Conservation (phyloP, 768 basidiomycete species). For the Termitomyces sp. region DNA sequence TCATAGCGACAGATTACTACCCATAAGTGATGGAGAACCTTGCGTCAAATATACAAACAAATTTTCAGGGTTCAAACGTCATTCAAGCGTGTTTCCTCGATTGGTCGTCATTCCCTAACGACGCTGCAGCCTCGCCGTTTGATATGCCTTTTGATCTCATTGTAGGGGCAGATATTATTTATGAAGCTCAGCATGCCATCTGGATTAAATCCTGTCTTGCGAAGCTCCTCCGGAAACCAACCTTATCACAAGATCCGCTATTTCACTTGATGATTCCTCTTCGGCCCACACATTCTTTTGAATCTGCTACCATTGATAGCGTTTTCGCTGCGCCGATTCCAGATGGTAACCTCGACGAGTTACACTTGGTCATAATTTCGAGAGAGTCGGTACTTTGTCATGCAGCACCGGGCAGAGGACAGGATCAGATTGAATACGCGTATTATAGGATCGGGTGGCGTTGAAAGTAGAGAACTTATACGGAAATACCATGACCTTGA, state of each 20-base stretch:
- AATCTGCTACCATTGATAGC: slow-evolving; percentile 53
- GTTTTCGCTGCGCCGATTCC: slow-evolving; percentile 35
- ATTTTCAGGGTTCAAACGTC: slow-evolving; percentile 32
- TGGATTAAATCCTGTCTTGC: slow-evolving; percentile 67
- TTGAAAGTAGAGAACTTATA: neutral
- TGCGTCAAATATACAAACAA: slow-evolving; percentile 48
- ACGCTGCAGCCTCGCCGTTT: slow-evolving; percentile 15
- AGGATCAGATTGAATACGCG: slow-evolving; percentile 60
- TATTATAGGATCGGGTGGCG: slow-evolving; percentile 74
- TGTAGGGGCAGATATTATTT: slow-evolving; percentile 80
- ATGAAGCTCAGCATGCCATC: slow-evolving; percentile 62
- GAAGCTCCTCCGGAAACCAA: slow-evolving; percentile 37
- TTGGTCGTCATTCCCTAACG: slow-evolving; percentile 44
- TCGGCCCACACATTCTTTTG: slow-evolving; percentile 55
- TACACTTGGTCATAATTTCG: slow-evolving; percentile 42
- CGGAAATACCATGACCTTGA: neutral
- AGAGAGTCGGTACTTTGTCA: slow-evolving; percentile 56
- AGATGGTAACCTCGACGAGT: neutral
- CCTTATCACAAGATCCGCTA: slow-evolving; percentile 12
- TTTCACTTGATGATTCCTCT: slow-evolving; percentile 82
- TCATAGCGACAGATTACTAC: slow-evolving; percentile 78
- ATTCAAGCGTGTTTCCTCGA: slow-evolving; percentile 43
- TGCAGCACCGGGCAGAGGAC: slow-evolving; percentile 29
- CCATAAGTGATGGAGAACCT: slow-evolving; percentile 71
- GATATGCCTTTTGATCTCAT: slow-evolving; percentile 58